Evolutionary conservation across 2,329 filamentous ascomycete genomes (phyloP).

Genomic region (Trichothecium roseum): DNA sequence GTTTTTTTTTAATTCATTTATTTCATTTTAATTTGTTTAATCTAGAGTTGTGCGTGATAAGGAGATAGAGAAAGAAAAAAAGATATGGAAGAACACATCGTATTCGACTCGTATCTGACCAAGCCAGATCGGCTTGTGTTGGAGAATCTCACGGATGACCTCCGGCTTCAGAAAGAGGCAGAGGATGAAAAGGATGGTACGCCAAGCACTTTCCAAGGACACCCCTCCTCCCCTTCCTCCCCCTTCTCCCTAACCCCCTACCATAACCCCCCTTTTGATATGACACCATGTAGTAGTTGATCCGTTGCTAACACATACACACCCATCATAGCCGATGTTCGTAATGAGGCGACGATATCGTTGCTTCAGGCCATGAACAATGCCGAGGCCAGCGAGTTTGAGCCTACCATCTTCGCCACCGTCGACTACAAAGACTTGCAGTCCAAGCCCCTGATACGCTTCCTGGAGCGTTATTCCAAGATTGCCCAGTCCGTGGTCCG

Average conservation of each 20-base stretch:
- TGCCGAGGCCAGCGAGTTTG: slow-evolving; percentile 27
- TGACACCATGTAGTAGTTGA: slow-evolving; percentile 6
- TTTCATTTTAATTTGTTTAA: no score
- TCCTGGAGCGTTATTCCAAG: slow-evolving; percentile 50
- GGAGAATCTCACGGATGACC: slow-evolving; percentile 26
- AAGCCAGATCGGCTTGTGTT: slow-evolving; percentile 29
- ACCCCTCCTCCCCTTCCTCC: no score
- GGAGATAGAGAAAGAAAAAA: no score
- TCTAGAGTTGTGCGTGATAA: no score
- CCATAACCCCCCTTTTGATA: no score
- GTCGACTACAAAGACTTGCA: slow-evolving; percentile 27
- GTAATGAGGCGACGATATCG: slow-evolving; percentile 20
- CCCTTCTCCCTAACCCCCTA: no score
- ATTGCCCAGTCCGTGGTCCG: slow-evolving; percentile 49
- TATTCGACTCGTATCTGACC: slow-evolving; percentile 28
- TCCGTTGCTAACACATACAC: no score
- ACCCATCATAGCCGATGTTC: no score
- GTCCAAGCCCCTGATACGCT: slow-evolving; percentile 30
- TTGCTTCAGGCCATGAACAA: slow-evolving; percentile 30
- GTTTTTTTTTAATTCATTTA: no score
- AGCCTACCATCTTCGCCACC: slow-evolving; percentile 34
- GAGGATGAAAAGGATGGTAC: neutral
- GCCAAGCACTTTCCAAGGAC: no score
- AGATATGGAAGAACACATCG: slow-evolving; percentile 15
- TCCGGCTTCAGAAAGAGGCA: slow-evolving; percentile 10